Conservation (phyloP, 108 stramenopile genomes). For the Skeletonema grethae region DNA sequence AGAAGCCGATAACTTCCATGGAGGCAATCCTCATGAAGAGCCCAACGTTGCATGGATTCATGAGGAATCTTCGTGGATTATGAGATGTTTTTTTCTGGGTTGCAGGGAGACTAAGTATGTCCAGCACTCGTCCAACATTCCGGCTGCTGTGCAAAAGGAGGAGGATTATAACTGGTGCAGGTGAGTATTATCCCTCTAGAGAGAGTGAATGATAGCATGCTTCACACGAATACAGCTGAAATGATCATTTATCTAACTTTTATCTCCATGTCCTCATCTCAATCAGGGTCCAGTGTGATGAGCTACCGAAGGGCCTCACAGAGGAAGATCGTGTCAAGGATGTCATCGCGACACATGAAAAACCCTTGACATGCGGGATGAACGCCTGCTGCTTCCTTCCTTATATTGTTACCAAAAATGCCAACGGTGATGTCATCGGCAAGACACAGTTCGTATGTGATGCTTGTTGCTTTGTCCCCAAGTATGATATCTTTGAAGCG, state of each 20-base stretch:
- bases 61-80: conserved; percentile 21
- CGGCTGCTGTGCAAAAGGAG: conserved; percentile 8
- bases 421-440: conserved; percentile 22
- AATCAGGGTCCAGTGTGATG: conserved; percentile 3
- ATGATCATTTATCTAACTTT: not conserved
- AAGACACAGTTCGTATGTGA: conserved; percentile 40
- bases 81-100: not conserved
- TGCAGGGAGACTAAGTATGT: conserved; percentile 27
- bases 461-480: conserved; percentile 43
- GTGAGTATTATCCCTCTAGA: not conserved
- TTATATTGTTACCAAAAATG: conserved; percentile 25
- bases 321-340: conserved; percentile 19
- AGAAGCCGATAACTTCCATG: conserved; percentile 25
- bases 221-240: not conserved
- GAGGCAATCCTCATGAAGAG: conserved; percentile 17
- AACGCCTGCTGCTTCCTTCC: conserved; percentile 16
- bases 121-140: conserved; percentile 14
- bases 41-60: conserved; percentile 22
- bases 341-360: conserved; percentile 37
- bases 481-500: conserved; percentile 32
- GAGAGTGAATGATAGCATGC: not conserved
- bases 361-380: conserved; percentile 21
- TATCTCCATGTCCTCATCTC: not conserved
- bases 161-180: conserved; percentile 18
- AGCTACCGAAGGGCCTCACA: conserved; percentile 4